These are phyloP conservation scores for Nematocida ausubeli DNA, from an alignment of 371 early-diverging fungal species.

Conservation along the genomic window DNA sequence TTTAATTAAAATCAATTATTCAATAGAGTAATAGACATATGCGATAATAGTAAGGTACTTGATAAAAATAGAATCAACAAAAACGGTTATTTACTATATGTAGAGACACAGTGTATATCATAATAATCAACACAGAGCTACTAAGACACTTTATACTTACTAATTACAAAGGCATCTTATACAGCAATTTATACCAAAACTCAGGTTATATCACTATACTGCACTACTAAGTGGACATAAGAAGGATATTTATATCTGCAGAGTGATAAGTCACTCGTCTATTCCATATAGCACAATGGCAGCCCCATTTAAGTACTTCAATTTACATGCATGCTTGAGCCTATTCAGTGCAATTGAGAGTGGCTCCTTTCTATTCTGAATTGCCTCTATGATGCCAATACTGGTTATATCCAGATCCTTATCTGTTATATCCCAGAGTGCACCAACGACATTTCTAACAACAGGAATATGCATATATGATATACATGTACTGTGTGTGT, in stretches of 20 bases:
- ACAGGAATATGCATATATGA: constrained; percentile 27
- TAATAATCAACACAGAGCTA: too few species aligned
- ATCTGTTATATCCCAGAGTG: constrained; percentile 98
- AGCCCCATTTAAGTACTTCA: constrained; percentile 82
- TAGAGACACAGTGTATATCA: too few species aligned
- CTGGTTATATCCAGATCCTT: constrained; percentile 81
- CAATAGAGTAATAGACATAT: too few species aligned
- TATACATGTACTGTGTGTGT: constrained; percentile 41
- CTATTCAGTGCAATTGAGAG: constrained; percentile 73
- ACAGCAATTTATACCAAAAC: too few species aligned
- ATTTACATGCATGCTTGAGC: constrained; percentile 70
- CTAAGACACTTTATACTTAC: too few species aligned
- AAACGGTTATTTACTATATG: too few species aligned
- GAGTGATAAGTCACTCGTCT: constrained; percentile 3
- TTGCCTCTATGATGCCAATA: constrained; percentile 70
- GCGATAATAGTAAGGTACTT: too few species aligned
- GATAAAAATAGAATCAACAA: too few species aligned
- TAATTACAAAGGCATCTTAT: too few species aligned
- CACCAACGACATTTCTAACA: constrained; percentile 73
- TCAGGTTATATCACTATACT: too few species aligned
- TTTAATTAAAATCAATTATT: background rate
- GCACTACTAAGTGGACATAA: too few species aligned
- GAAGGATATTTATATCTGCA: too few species aligned
- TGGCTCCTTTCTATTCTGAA: constrained; percentile 66
- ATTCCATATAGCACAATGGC: constrained; percentile 86